These are phyloP conservation scores for Panellus pusillus DNA, from an alignment of 768 basidiomycete species.

Conservation along the genomic window DNA sequence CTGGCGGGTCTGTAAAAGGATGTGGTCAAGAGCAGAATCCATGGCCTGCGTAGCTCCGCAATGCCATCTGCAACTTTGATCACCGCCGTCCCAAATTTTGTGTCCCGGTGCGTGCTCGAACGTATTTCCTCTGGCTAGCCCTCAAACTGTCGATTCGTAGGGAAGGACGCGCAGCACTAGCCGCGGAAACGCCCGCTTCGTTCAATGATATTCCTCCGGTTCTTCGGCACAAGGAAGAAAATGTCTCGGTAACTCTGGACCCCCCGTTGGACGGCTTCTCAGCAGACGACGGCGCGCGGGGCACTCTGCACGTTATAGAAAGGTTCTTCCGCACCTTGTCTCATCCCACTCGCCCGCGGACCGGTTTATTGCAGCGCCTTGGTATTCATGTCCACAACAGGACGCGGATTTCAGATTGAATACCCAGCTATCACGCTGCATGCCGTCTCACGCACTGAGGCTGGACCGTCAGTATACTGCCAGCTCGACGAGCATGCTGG, in stretches of 20 bases:
- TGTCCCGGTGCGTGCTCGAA: slow-evolving; percentile 19
- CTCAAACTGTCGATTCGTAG: slow-evolving; percentile 13
- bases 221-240: slow-evolving; percentile 70
- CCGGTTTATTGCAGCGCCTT: slow-evolving; percentile 52
- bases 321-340: slow-evolving; percentile 48
- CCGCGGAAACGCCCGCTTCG: slow-evolving; percentile 79
- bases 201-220: slow-evolving; percentile 86
- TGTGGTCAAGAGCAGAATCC: slow-evolving; percentile 44
- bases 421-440: slow-evolving; percentile 93
- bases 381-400: slow-evolving; percentile 70
- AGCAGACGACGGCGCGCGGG: slow-evolving; percentile 49
- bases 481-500: slow-evolving; percentile 79
- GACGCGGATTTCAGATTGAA: slow-evolving; percentile 77
- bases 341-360: slow-evolving; percentile 1
- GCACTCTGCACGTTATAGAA: slow-evolving; percentile 83
- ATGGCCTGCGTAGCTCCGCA: background rate
- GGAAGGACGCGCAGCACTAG: slow-evolving; percentile 67
- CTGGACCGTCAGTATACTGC: slow-evolving; percentile 81
- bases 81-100: slow-evolving; percentile 36
- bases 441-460: slow-evolving; percentile 76
- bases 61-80: slow-evolving; percentile 45
- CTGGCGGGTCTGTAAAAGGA: slow-evolving; percentile 54
- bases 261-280: slow-evolving; percentile 66
- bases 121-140: no score
- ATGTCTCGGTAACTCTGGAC: slow-evolving; percentile 68